Evolutionary conservation across 352 stramenopile genomes (phyloP).

Genomic region (Globisporangium recalcitrans): DNA sequence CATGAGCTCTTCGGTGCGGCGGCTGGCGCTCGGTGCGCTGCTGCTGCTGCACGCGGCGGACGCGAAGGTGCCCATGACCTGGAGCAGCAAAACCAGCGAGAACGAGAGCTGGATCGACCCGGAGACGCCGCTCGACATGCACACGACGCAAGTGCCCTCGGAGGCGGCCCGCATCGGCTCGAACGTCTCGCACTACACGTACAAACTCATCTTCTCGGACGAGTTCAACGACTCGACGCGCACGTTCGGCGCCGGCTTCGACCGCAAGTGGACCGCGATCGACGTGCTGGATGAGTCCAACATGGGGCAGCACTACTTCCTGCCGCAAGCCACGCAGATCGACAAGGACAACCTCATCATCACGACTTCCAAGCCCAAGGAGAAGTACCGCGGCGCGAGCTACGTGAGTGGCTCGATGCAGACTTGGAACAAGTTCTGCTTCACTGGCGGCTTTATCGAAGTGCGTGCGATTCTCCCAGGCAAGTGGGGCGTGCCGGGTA

Average conservation of each 20-base stretch:
- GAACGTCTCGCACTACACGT: constrained; percentile 38
- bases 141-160: constrained; percentile 41
- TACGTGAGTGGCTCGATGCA: constrained; percentile 94
- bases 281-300: constrained; percentile 94
- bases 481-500: constrained; percentile 91
- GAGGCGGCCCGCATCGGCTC: constrained; percentile 26
- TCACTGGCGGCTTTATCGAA: constrained; percentile 95
- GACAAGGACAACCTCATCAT: constrained; percentile 93
- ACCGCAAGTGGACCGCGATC: constrained; percentile 94
- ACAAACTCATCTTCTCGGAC: constrained; percentile 93
- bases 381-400: constrained; percentile 64
- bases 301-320: constrained; percentile 96
- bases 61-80: constrained; percentile 24
- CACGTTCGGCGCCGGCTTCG: constrained; percentile 91
- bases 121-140: constrained; percentile 51
- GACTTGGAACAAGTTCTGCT: constrained; percentile 99
- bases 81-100: constrained; percentile 34
- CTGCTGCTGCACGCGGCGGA: constrained; percentile 12
- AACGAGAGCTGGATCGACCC: constrained; percentile 75
- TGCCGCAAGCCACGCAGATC: constrained; percentile 89
- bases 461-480: constrained; percentile 92
- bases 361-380: constrained; percentile 79
- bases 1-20: constrained; percentile 16
- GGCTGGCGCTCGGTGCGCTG: constrained; percentile 20
- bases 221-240: constrained; percentile 94